These are phyloP conservation scores for Lentinus brumalis DNA, from an alignment of 768 basidiomycete genomes.

Conservation along the genomic window DNA sequence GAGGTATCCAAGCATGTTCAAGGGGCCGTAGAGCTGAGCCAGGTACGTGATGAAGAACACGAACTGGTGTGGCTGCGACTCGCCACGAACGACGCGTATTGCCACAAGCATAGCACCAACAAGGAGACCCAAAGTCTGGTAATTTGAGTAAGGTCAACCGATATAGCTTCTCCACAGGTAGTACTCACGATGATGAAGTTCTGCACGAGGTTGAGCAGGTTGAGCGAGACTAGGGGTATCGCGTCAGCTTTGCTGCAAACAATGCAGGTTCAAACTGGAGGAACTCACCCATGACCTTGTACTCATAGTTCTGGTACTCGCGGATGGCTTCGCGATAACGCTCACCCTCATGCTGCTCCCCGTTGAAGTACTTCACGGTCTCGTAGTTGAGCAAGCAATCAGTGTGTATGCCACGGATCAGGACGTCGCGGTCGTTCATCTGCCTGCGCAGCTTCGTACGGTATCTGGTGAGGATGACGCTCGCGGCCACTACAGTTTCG, in stretches of 20 bases:
- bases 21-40: conserved; percentile 72
- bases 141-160: background rate
- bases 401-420: conserved; percentile 81
- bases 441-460: conserved; percentile 71
- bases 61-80: conserved; percentile 59
- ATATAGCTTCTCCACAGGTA: background rate
- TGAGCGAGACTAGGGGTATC: conserved; percentile 56
- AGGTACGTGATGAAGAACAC: conserved; percentile 85
- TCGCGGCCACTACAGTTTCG: conserved; percentile 43
- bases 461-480: conserved; percentile 65
- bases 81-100: conserved; percentile 57
- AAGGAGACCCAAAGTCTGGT: conserved; percentile 75
- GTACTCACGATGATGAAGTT: conserved; percentile 74
- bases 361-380: conserved; percentile 89
- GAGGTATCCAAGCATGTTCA: conserved; percentile 77
- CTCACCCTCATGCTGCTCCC: conserved; percentile 75
- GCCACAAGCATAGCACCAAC: conserved; percentile 83
- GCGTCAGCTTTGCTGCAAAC: background rate
- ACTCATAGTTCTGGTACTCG: conserved; percentile 75
- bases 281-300: conserved; percentile 67
- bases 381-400: conserved; percentile 82
- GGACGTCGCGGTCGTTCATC: conserved; percentile 83
- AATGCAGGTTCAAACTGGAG: background rate
- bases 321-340: conserved; percentile 72
- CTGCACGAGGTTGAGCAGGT: conserved; percentile 75